A percentile compares a stretch with the other conserved stretches of the same genome.
These are phyloP conservation scores for Candolleomyces eurysporus DNA, from an alignment of 768 basidiomycete genomes.

Conservation along the genomic window DNA sequence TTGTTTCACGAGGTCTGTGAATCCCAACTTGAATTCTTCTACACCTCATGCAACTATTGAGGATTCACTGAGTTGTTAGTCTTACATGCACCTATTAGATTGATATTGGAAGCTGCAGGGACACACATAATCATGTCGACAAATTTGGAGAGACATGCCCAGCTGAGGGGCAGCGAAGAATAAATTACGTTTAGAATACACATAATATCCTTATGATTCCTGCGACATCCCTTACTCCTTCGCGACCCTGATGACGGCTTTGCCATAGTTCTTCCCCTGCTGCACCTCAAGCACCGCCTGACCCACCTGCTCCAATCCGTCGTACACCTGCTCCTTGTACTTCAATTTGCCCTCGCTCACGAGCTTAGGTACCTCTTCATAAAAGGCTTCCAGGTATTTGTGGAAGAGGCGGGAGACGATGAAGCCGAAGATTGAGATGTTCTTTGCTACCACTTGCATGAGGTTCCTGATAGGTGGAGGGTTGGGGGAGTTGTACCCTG, in stretches of 20 bases:
- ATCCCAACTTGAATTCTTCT: too few species aligned
- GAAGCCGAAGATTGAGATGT: constrained; percentile 44
- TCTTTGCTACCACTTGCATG: constrained; percentile 34
- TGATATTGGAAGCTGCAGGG: too few species aligned
- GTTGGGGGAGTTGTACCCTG: not conserved
- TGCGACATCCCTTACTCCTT: constrained; percentile 7
- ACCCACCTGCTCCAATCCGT: constrained; percentile 35
- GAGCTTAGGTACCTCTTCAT: constrained; percentile 30
- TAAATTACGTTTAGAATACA: too few species aligned
- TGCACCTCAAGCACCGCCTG: constrained; percentile 32
- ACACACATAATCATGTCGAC: too few species aligned
- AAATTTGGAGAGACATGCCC: too few species aligned
- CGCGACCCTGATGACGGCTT: constrained; percentile 22
- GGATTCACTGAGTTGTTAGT: too few species aligned
- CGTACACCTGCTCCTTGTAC: constrained; percentile 32
- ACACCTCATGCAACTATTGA: too few species aligned
- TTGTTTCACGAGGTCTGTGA: too few species aligned
- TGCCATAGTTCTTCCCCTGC: constrained; percentile 22
- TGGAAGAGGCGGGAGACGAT: constrained; percentile 24
- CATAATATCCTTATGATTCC: too few species aligned
- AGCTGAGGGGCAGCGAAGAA: too few species aligned
- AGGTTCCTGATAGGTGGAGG: constrained; percentile 27
- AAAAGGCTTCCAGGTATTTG: constrained; percentile 34
- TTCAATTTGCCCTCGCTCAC: constrained; percentile 37
- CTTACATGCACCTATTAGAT: too few species aligned